These are phyloP conservation scores for Tanacetum coccineum DNA, from an alignment of 129 eudicot species.

Conservation along the genomic window DNA sequence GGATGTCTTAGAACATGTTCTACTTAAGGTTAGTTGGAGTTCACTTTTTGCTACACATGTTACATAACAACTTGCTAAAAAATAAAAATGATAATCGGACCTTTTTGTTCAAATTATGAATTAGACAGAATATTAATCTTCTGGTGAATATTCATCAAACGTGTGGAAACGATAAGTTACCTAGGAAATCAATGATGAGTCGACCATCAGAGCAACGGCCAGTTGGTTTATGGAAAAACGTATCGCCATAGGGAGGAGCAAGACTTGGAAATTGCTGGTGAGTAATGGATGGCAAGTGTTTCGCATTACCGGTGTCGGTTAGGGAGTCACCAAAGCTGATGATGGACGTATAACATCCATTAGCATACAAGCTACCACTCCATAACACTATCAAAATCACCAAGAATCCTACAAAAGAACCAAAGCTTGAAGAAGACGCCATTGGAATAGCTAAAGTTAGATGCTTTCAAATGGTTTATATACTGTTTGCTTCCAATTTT, in stretches of 20 bases:
- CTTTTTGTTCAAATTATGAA: too few species aligned
- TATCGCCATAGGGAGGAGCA: not conserved
- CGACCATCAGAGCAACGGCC: slow-evolving; percentile 12
- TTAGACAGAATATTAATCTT: too few species aligned
- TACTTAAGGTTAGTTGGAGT: too few species aligned
- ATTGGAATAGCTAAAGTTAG: not conserved
- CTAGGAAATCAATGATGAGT: slow-evolving; percentile 5
- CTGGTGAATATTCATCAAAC: too few species aligned
- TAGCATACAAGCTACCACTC: not conserved
- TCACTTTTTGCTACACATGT: too few species aligned
- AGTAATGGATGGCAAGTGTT: not conserved
- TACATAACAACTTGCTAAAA: too few species aligned
- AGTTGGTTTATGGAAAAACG: not conserved
- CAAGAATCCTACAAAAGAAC: not conserved
- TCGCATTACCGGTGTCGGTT: not conserved
- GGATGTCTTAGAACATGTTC: too few species aligned
- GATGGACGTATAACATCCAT: not conserved
- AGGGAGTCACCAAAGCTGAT: slow-evolving; percentile 5
- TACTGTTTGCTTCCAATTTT: too few species aligned
- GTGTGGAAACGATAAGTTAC: not conserved
- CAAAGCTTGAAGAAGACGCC: not conserved
- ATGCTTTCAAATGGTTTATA: too few species aligned
- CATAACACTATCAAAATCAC: not conserved
- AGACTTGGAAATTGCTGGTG: not conserved
- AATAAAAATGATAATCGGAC: too few species aligned